Evolutionary conservation across 176 grass and related monocot species (phyloP), one percentile per base, ranked within the genome.

Genomic region (Eremochloa ophiuroides): DNA sequence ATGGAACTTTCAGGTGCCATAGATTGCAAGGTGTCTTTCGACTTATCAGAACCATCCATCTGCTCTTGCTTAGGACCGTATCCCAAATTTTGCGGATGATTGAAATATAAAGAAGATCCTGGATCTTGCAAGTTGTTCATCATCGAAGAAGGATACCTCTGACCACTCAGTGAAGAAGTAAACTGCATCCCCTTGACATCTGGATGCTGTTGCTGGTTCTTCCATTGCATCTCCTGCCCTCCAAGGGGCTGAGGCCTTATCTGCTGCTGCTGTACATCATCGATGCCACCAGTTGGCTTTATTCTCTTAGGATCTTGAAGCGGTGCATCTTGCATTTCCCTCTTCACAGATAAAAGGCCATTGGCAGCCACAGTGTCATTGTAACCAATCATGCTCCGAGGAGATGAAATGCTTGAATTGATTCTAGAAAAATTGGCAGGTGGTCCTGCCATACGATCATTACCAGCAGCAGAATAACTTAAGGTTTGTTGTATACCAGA

Each of bases 261-360:
- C 42, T 95, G 87, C 39, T 94, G 91, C 81, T 88, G 94, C 69
- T 93, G 94, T 73, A 88, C 78, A 77, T 85, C 82, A 93, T 99
- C 96, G 47, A 84, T 70, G 22, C 82, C 83, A 74, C 91, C 73
- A 74, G 85, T 84, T 78, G 80, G 84, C 64, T 93, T 95, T 75
- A 82, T 82, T 90, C 91, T 93, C 82, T 98, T 98, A 66, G 88
- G 86, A 66, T 89, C 83, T 85, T 87, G 76, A 17, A 91, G 59
- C 20, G 86, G 86, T 34, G 87, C 83, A 79, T 99, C 91, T 89
- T 87, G 82, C 58, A 89, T 89, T 73, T 99, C 96, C 74, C 88
- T 90, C 88, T 99, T 99, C 79, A 85, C 79, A 69, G 86, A 76
- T 65, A 90, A 68, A 86, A 86, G 90, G 34, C 90, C 62, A 79